Evolutionary conservation across 371 early-diverging fungal genomes (phyloP).

Genomic region (Mucor irregularis): DNA sequence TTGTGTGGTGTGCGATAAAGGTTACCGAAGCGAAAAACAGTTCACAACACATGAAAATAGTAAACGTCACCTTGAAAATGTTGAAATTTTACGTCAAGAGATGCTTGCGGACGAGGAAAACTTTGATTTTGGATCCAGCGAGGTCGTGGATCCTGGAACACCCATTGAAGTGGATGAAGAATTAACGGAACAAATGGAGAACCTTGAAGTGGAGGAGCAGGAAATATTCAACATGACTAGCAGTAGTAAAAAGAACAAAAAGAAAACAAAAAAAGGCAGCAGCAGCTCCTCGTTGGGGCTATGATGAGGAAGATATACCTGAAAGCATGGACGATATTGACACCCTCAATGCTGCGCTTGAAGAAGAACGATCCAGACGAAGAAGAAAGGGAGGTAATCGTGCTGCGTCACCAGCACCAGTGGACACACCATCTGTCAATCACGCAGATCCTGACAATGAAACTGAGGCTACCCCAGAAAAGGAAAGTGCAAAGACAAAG

Average conservation of each 20-base stretch:
- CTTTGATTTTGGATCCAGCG: conserved; percentile 34
- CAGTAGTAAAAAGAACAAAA: conserved; percentile 23
- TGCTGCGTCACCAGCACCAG: background rate
- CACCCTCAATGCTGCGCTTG: conserved; percentile 28
- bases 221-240: conserved; percentile 2
- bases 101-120: conserved; percentile 64
- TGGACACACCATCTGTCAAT: background rate
- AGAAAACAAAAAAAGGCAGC: conserved; percentile 29
- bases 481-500: conserved; percentile 48
- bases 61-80: conserved; percentile 73
- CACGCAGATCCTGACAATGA: conserved; percentile 13
- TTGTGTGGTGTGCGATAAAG: conserved; percentile 84
- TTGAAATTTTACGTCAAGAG: conserved; percentile 63
- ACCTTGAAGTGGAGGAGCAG: conserved; percentile 1
- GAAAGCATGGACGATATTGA: conserved; percentile 28
- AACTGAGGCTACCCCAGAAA: conserved; percentile 13
- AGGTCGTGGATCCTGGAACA: background rate
- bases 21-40: conserved; percentile 75
- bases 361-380: conserved; percentile 29
- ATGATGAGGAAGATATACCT: conserved; percentile 39
- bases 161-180: conserved; percentile 3
- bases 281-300: conserved; percentile 24
- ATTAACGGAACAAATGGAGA: conserved; percentile 1
- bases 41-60: conserved; percentile 76
- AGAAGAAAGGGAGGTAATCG: conserved; percentile 24